Evolutionary conservation across 768 basidiomycete genomes (phyloP), one percentile per base, ranked within the genome.

Genomic region (Mycena kentingensis): DNA sequence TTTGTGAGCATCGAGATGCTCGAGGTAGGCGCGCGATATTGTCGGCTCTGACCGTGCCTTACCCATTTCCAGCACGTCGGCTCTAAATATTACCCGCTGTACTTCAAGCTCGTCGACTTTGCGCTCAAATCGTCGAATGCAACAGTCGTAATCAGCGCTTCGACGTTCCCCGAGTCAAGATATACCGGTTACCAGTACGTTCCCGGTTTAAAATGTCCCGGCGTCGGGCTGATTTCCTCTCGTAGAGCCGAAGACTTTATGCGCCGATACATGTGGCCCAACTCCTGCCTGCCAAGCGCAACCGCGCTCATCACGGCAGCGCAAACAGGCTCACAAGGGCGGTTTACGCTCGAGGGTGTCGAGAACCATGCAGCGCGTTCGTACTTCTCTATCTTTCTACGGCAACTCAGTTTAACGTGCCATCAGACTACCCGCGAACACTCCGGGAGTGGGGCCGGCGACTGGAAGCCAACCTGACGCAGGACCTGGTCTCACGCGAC

Each of bases 401-500:
- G 38, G 28, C 43, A 19, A 22, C 28, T 44, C 29, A n/a, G 43
- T 42, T 24, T 41, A 67, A 25, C 11, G 35, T 38, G 15, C 5
- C 28, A 31, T 22, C 47, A 81, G 83, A 93, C 65, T 93, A 96
- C 71, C 91, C 93, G 26, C 85, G 93, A 44, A 96, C 93, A 24
- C 79, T 96, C n/a, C 84, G 93, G 46, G 91, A 93, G 73, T 96
- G 93, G 93, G 84, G 83, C 26, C 77, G 85, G 26, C 81, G 91
- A 26, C 82, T 95, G 52, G 83, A 86, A 53, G 70, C 73, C 41
- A 88, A 88, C 64, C 65, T 85, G 35, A 73, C 74, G 11, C 84
- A 83, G 57, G 84, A 84, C 13, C 58, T 78, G 49, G 74, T 88
- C 36, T 60, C 77, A 32, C 72, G 73, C 54, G 82, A 84, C 52